A percentile compares a stretch with the other conserved stretches of the same genome.
phyloP scores from a whole-genome alignment of 2,329 filamentous ascomycete species.

The Mycosphaerelloides madeirae region DNA sequence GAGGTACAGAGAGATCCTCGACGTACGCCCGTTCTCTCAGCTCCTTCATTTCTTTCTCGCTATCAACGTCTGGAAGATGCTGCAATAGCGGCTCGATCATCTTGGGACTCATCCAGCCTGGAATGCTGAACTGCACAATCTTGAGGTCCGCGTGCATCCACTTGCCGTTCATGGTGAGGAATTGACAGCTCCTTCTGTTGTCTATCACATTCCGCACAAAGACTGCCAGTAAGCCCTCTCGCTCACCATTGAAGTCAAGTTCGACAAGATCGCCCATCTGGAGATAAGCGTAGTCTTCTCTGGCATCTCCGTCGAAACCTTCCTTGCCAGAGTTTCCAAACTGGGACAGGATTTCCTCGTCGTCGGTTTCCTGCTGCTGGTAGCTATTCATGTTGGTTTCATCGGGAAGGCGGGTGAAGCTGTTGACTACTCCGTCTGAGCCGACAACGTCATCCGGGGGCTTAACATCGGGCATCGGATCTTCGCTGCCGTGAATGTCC shows the following conservation, averaged over 20 bases:
- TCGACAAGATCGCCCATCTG: conserved; percentile 49
- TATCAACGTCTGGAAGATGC: conserved; percentile 46
- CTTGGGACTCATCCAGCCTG: conserved; percentile 44
- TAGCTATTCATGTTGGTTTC: conserved; percentile 21
- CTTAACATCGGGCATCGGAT: conserved; percentile 11
- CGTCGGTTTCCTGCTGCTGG: conserved; percentile 23
- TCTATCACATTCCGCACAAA: conserved; percentile 35
- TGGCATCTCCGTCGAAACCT: conserved; percentile 27
- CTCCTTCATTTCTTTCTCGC: conserved; percentile 26
- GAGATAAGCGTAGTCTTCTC: conserved; percentile 36
- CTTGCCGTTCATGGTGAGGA: conserved; percentile 47
- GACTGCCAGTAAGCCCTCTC: conserved; percentile 45
- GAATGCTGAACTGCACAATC: conserved; percentile 46
- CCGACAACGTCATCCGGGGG: conserved; percentile 20
- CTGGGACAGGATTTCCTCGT: conserved; percentile 19
- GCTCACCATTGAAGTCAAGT: conserved; percentile 31
- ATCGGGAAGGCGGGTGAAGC: conserved; percentile 28
- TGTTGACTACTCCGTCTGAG: conserved; percentile 26
- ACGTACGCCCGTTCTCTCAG: conserved; percentile 34
- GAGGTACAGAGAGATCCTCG: conserved; percentile 41
- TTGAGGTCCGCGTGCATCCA: conserved; percentile 40
- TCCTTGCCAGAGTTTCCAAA: conserved; percentile 23
- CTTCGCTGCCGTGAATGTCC: conserved; percentile 32
- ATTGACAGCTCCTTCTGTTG: conserved; percentile 35
- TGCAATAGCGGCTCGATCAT: conserved; percentile 46